Base-by-base conservation (phyloP, 768 basidiomycete species). In the Lactarius quietus region DNA sequence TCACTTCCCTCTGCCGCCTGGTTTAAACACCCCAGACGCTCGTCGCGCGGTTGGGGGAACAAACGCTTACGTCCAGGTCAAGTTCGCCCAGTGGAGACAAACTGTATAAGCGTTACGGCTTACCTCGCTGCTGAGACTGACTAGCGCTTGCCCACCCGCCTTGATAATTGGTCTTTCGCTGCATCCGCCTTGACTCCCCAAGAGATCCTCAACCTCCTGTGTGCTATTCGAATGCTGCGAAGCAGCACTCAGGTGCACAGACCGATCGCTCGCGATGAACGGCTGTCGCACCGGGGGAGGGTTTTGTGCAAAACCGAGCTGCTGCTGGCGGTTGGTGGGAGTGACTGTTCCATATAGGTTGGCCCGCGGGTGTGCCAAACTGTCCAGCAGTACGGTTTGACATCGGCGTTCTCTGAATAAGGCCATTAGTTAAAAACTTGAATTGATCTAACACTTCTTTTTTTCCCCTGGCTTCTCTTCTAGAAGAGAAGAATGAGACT, bases 201-300 rank as follows among this genome's bases (percentile, higher is more conserved):
- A 78, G 65, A 90, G 72, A 66, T 83, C 82, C 71, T 92, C 89
- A n/a, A 90, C 87, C 71, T 91, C 90, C 57, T 85, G 83, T 1
- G 83, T 81, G 72, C 88, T 90, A 61, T 85, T 84, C 36, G 89
- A 62, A n/a, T 57, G 65, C 35, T 59, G 57, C 61, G 65, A 66
- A n/a, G 45, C 12, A 20, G 20, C 55, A 20, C 59, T 60, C 59
- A 48, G 33, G 87, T 36, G 79, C 80, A 71, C 87, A 85, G 31
- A 77, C 76, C 35, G 82, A 77, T 63, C 77, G 77, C 69, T 83
- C 79, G 26, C 80, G 76, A 31, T 75, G 77, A 62, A 83, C 80
- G 51, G 71, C 69, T 64, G 74, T 69, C 57, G 71, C 72, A 65
- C 74, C 2, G 56, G 65, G 14, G 33, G 7, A 23, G 33, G 56